Percentiles rank a stretch among this genome's conserved stretches.
phyloP scores from a whole-genome alignment of 1,284 basidiomycete genomes.

The Taiwanofungus camphoratus region DNA sequence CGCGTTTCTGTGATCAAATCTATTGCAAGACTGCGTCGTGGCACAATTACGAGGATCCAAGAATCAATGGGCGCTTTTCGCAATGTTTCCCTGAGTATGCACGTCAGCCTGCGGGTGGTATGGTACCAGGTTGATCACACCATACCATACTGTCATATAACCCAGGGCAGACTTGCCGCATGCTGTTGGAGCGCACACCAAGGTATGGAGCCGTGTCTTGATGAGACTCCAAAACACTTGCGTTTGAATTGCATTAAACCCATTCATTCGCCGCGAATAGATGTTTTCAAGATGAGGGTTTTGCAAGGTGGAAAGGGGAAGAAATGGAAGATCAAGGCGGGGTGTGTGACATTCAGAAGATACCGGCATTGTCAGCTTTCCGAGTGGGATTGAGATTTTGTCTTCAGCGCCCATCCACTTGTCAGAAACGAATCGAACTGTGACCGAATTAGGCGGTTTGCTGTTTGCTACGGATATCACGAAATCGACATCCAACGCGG shows the following conservation, averaged over 20 bases:
- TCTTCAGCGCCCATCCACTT: constrained; percentile 93
- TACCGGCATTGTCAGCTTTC: constrained; percentile 73
- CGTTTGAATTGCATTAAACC: constrained; percentile 86
- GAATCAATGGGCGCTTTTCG: constrained; percentile 29
- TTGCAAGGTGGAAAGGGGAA: constrained; percentile 52
- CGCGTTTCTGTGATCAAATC: constrained; percentile 49
- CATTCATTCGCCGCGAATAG: constrained; percentile 41
- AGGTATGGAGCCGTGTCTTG: constrained; percentile 64
- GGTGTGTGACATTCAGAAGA: constrained; percentile 60
- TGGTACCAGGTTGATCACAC: no score
- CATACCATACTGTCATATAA: constrained; percentile 63
- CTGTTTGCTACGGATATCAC: constrained; percentile 67
- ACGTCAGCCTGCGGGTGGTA: background rate
- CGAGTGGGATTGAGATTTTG: constrained; percentile 59
- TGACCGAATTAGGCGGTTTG: constrained; percentile 53
- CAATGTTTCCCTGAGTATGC: constrained; percentile 42
- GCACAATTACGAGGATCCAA: constrained; percentile 55
- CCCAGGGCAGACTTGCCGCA: constrained; percentile 81
- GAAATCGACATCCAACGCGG: constrained; percentile 67
- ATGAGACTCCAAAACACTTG: constrained; percentile 85
- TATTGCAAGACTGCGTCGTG: constrained; percentile 41
- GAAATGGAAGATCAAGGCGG: constrained; percentile 79
- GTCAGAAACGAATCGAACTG: constrained; percentile 82
- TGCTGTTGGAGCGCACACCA: constrained; percentile 81
- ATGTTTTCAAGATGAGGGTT: constrained; percentile 42